Evolutionary conservation across 2,329 filamentous ascomycete species (phyloP).

Genomic region (Rhinocladiella mackenziei): DNA sequence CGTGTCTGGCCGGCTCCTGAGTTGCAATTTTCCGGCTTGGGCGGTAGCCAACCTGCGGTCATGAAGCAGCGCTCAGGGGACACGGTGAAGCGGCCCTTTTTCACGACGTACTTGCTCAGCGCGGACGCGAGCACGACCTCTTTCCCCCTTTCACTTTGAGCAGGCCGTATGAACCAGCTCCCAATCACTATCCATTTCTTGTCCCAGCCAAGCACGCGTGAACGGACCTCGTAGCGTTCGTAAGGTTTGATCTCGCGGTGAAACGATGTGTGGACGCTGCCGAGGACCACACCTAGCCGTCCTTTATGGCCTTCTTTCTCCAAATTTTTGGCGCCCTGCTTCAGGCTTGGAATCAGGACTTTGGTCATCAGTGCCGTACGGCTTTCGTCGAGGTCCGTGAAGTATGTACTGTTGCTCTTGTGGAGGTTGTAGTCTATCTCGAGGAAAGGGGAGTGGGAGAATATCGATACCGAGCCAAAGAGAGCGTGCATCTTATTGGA

Average conservation of each 20-base stretch:
- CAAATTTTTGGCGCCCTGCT: constrained; percentile 44
- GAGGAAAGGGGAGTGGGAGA: constrained; percentile 63
- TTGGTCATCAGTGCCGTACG: constrained; percentile 75
- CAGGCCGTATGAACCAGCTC: constrained; percentile 63
- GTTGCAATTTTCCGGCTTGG: constrained; percentile 58
- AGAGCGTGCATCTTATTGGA: constrained; percentile 51
- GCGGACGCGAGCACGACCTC: constrained; percentile 65
- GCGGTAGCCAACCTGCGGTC: constrained; percentile 69
- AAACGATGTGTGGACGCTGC: constrained; percentile 70
- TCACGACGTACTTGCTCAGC: constrained; percentile 77
- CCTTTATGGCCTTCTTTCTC: constrained; percentile 46
- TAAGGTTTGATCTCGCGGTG: constrained; percentile 68
- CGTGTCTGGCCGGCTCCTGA: constrained; percentile 4
- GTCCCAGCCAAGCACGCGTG: constrained; percentile 68
- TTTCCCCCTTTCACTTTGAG: constrained; percentile 34
- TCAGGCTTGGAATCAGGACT: constrained; percentile 58
- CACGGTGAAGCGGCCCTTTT: constrained; percentile 76
- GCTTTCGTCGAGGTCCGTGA: constrained; percentile 59
- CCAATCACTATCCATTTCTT: constrained; percentile 76
- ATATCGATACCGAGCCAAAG: constrained; percentile 67
- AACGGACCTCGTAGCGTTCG: constrained; percentile 69
- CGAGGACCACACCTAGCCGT: constrained; percentile 61
- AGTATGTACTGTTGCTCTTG: constrained; percentile 56
- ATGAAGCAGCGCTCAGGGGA: constrained; percentile 72
- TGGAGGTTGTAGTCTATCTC: constrained; percentile 82